Percentiles rank a stretch among this genome's conserved stretches.
phyloP scores from a whole-genome alignment of 805 yeast genomes.

The Yamadazyma laniorum region DNA sequence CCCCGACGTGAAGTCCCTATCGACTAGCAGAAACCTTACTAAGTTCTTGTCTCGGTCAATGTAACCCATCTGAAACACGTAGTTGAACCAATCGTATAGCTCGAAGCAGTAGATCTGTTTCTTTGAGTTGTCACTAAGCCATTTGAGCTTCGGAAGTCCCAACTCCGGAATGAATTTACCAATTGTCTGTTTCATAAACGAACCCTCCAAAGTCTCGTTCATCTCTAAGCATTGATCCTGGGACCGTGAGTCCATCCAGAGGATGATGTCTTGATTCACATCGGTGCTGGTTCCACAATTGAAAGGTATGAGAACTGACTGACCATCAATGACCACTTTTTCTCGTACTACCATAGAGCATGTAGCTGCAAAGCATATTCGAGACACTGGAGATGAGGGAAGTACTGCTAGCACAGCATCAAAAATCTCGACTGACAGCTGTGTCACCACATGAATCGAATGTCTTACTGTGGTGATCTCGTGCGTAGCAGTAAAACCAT shows the following conservation, averaged over 20 bases:
- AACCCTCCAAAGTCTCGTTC: constrained; percentile 16
- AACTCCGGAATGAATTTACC: constrained; percentile 53
- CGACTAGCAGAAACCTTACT: constrained; percentile 8
- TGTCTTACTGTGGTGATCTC: constrained; percentile 20
- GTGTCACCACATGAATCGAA: constrained; percentile 30
- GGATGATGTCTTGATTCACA: constrained; percentile 40
- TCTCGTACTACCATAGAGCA: constrained; percentile 54
- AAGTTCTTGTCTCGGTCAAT: constrained; percentile 1
- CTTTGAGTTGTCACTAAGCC: constrained; percentile 27
- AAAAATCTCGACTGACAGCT: constrained; percentile 41
- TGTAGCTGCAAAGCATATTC: constrained; percentile 47
- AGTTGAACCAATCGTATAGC: constrained; percentile 48
- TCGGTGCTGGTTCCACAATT: constrained; percentile 17
- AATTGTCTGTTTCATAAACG: constrained; percentile 27
- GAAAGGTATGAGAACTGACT: constrained; percentile 31
- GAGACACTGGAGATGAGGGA: constrained; percentile 7
- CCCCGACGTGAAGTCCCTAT: constrained; percentile 3
- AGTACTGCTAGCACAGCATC: constrained; percentile 26
- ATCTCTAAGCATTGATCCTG: constrained; percentile 28
- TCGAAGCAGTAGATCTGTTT: constrained; percentile 43
- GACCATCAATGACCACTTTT: constrained; percentile 14
- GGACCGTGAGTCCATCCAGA: constrained; percentile 62
- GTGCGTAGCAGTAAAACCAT: constrained; percentile 16
- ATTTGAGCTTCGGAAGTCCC: constrained; percentile 53
- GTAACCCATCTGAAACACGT: constrained; percentile 25